Base-by-base conservation (phyloP, 768 basidiomycete species). In the Tricholoma sp. region DNA sequence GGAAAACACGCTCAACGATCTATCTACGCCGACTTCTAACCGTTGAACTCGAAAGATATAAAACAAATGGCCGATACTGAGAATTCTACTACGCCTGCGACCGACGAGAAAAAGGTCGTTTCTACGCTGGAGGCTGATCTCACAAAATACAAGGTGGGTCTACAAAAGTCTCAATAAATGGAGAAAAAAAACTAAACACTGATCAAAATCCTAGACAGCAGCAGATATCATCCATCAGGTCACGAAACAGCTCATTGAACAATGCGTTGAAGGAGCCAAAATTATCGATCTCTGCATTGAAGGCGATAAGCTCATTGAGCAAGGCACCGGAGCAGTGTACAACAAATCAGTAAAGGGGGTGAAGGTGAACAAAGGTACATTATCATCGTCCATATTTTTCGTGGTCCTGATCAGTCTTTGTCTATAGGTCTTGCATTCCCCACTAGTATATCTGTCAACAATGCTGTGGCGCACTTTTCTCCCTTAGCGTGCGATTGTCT, bases 401-500 rank as follows among this genome's bases (percentile, higher is more conserved):
- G 32, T 41, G 33, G 52, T 56, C 20, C 45, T 52, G 13, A 42
- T 32, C 41, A 39, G 31, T 42, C 52, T 34, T 45, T 54, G 18
- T 56, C 53, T 34, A 2, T 55, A 95, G 93, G 93, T 54, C 79
- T 96, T 68, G 93, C 94, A 1, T 98, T 98, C 80, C 97, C 97
- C 15, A 98, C 97, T 15, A 85, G 80, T 64, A 75, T 99, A 63
- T 95, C 94, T 24, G 86, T 98, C 62, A 98, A 98, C 84, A 95
- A 97, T 74, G 80, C 85, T 64, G 94, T 98, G 59, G 86, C 93
- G 42, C 92, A 98, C 74, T 97, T 94, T 78, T 95, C 95, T 10
- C 97, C 97, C n/a, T 84, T 98, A 54, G 86, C 86, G 79, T 94
- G 77, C 65, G 93, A 63, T 57, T 48, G 55, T 55, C 56, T 59